Conservation (phyloP, 768 basidiomycete species). For the Russula brevipes region DNA sequence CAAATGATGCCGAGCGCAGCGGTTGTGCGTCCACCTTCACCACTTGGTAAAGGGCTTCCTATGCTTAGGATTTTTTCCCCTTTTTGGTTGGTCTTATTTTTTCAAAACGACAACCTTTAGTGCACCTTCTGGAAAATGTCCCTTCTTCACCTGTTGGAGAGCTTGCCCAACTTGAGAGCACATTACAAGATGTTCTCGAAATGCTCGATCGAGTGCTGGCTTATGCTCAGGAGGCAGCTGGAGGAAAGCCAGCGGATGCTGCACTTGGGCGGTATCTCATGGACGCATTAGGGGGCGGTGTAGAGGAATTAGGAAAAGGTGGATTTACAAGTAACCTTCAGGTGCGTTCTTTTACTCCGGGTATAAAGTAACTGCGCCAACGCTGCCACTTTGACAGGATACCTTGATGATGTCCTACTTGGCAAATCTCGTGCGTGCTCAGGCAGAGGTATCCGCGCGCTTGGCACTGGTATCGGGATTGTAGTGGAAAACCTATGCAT, state of each 20-base stretch:
- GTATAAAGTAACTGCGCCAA: slow-evolving; percentile 25
- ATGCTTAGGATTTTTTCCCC: background rate
- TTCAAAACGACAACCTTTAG: slow-evolving; percentile 35
- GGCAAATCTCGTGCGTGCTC: slow-evolving; percentile 86
- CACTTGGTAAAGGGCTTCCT: background rate
- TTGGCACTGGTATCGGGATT: slow-evolving; percentile 64
- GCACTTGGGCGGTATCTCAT: slow-evolving; percentile 88
- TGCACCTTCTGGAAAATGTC: slow-evolving; percentile 61
- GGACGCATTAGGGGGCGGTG: slow-evolving; percentile 72
- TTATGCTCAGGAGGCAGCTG: slow-evolving; percentile 77
- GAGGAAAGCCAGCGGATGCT: slow-evolving; percentile 73
- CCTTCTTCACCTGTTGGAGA: slow-evolving; percentile 48
- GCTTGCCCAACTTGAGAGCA: slow-evolving; percentile 69
- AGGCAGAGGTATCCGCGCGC: slow-evolving; percentile 87
- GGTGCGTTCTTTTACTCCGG: slow-evolving; percentile 36
- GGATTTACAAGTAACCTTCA: slow-evolving; percentile 75
- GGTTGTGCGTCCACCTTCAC: slow-evolving; percentile 55
- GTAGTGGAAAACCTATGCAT: slow-evolving; percentile 29
- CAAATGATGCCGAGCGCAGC: slow-evolving; percentile 77
- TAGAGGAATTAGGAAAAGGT: slow-evolving; percentile 64
- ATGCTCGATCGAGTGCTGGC: slow-evolving; percentile 83
- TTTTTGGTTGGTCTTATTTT: too few relatives aligned
- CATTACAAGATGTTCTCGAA: slow-evolving; percentile 60
- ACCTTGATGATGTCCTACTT: slow-evolving; percentile 93
- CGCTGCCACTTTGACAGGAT: slow-evolving; percentile 46